Conservation (phyloP, 148 eudicot genomes). For the Cornus controversa region DNA sequence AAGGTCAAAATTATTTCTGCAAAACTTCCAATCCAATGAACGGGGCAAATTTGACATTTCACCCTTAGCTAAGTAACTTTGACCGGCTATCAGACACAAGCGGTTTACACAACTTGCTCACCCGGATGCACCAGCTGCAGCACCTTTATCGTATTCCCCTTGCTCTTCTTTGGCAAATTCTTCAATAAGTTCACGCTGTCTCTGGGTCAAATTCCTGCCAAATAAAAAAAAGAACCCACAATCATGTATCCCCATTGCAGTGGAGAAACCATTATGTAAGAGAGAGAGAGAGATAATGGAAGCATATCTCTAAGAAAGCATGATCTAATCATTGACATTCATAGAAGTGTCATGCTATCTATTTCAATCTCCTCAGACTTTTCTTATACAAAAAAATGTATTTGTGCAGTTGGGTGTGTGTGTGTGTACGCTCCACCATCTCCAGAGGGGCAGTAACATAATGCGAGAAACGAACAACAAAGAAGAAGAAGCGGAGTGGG, state of each 20-base stretch:
- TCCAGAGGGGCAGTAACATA: background rate
- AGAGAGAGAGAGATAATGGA: too few relatives aligned
- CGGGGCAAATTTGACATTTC: background rate
- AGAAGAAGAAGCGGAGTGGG: background rate
- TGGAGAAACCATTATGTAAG: too few relatives aligned
- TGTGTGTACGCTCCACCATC: background rate
- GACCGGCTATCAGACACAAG: background rate
- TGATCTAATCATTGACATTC: too few relatives aligned
- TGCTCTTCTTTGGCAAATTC: constrained; percentile 88
- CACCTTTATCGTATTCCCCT: constrained; percentile 55
- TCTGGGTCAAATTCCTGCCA: constrained; percentile 66
- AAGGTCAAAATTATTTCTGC: constrained; percentile 4
- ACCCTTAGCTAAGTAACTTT: background rate
- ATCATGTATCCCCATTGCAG: background rate
- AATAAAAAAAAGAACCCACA: background rate
- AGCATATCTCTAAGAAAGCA: too few relatives aligned
- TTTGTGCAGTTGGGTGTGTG: too few relatives aligned
- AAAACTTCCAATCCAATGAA: constrained; percentile 19
- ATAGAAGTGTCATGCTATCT: too few relatives aligned
- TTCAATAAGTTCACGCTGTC: constrained; percentile 84
- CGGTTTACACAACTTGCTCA: constrained; percentile 5
- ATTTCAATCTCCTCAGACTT: too few relatives aligned
- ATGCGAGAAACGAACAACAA: background rate
- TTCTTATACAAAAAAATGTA: too few relatives aligned
- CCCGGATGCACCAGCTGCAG: constrained; percentile 78